A percentile compares a stretch with the other conserved stretches of the same genome.
Conservation (phyloP, 1,284 basidiomycete genomes). For the Heliocybe sulcata region DNA sequence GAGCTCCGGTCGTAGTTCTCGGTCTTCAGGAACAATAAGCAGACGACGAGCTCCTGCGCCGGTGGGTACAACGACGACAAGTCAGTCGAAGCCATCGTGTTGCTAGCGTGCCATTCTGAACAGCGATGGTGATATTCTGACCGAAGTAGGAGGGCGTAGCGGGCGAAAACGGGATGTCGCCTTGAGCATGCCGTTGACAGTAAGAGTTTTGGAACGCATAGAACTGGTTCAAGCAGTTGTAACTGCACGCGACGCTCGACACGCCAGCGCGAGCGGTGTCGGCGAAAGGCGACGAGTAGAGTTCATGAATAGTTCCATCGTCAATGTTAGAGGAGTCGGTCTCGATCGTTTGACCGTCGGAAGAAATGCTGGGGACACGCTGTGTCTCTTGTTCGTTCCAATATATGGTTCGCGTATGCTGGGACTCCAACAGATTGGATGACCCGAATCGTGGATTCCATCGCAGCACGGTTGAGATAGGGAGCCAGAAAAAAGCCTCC, state of each 20-base stretch:
- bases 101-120: constrained; percentile 34
- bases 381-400: constrained; percentile 28
- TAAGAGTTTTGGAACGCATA: constrained; percentile 39
- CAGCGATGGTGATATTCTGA: constrained; percentile 24
- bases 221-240: constrained; percentile 47
- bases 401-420: constrained; percentile 29
- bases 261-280: constrained; percentile 38
- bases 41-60: background rate
- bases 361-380: constrained; percentile 16
- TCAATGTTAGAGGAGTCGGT: constrained; percentile 35
- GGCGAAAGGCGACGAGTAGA: constrained; percentile 35
- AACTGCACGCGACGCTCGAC: constrained; percentile 27
- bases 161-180: constrained; percentile 24
- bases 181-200: constrained; percentile 46
- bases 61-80: background rate
- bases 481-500: constrained; percentile 55
- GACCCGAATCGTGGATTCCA: constrained; percentile 35
- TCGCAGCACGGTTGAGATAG: constrained; percentile 34
- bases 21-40: background rate
- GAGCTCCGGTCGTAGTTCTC: background rate
- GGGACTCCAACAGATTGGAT: constrained; percentile 40
- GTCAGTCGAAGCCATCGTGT: background rate
- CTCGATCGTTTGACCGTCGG: background rate
- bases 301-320: constrained; percentile 33
- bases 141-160: constrained; percentile 19